These are phyloP conservation scores for Hypoxylon rickii DNA, from an alignment of 495 filamentous ascomycete genomes.

Conservation along the genomic window DNA sequence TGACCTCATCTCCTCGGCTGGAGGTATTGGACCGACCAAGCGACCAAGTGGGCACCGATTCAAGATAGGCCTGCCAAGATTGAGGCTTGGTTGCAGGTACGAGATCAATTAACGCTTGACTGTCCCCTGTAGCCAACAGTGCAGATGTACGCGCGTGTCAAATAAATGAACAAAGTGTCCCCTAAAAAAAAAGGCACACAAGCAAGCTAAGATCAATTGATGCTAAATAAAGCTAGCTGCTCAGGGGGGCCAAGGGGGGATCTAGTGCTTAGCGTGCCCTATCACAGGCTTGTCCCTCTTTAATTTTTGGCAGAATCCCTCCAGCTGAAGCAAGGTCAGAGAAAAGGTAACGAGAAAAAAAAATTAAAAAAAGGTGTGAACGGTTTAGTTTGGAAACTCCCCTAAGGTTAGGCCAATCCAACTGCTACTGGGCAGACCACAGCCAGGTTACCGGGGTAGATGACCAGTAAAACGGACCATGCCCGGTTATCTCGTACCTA, in stretches of 20 bases:
- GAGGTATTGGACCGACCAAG: neutral
- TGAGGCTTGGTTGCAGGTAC: slow-evolving; percentile 4
- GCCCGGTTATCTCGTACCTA: too few relatives aligned
- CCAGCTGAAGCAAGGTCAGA: slow-evolving; percentile 22
- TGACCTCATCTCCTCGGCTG: neutral
- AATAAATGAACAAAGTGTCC: slow-evolving; percentile 33
- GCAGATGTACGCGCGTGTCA: slow-evolving; percentile 26
- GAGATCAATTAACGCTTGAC: slow-evolving; percentile 1
- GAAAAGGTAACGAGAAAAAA: slow-evolving; percentile 8
- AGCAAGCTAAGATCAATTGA: too few relatives aligned
- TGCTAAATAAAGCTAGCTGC: slow-evolving; percentile 35
- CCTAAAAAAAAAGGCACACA: slow-evolving; percentile 12
- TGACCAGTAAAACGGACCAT: too few relatives aligned
- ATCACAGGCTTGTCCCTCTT: slow-evolving; percentile 17
- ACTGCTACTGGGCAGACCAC: slow-evolving; percentile 27
- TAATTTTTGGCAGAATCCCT: slow-evolving; percentile 8
- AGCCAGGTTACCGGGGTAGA: too few relatives aligned
- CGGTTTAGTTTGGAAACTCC: neutral
- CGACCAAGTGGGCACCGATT: neutral
- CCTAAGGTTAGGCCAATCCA: too few relatives aligned
- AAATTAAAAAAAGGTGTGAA: neutral
- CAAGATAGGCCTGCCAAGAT: neutral
- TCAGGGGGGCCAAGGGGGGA: slow-evolving; percentile 13
- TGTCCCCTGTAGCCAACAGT: too few relatives aligned
- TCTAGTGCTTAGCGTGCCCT: slow-evolving; percentile 15